A percentile compares a stretch with the other conserved stretches of the same genome.
Conservation (phyloP, 768 basidiomycete genomes). For the Boletus vermiculosoides region DNA sequence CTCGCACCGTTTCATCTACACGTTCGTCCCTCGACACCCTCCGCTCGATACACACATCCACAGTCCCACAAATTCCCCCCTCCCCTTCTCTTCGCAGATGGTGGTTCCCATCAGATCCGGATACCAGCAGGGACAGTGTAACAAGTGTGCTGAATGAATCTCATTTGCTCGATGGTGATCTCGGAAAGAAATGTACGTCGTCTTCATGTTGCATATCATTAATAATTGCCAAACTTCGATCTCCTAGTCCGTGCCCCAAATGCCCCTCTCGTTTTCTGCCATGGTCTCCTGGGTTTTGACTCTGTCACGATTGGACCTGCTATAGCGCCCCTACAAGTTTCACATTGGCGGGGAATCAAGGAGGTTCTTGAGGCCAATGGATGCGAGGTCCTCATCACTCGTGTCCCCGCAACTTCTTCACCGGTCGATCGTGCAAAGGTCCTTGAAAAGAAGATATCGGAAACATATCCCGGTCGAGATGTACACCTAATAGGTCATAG, state of each 20-base stretch:
- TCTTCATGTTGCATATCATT: not conserved
- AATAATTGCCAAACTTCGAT: not conserved
- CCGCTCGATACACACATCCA: conserved; percentile 40
- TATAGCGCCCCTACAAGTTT: conserved; percentile 79
- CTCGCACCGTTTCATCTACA: conserved; percentile 28
- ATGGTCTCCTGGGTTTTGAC: conserved; percentile 90
- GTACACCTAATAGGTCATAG: conserved; percentile 89
- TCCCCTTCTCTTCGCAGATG: conserved; percentile 35
- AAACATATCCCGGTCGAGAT: conserved; percentile 74
- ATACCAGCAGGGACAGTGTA: conserved; percentile 39
- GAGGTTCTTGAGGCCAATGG: conserved; percentile 90
- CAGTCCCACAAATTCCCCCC: conserved; percentile 28
- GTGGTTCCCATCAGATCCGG: conserved; percentile 51
- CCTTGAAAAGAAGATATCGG: conserved; percentile 77
- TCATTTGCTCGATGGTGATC: conserved; percentile 40
- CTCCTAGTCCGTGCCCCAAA: conserved; percentile 68
- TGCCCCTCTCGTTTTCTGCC: conserved; percentile 92
- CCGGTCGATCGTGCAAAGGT: conserved; percentile 88
- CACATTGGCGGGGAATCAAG: conserved; percentile 96
- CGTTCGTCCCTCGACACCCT: conserved; percentile 59
- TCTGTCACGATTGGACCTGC: conserved; percentile 75
- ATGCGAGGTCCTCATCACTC: conserved; percentile 86
- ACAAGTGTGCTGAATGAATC: conserved; percentile 50
- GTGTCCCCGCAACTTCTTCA: conserved; percentile 90
- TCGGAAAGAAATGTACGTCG: conserved; percentile 62